A percentile compares a stretch with the other conserved stretches of the same genome.
Evolutionary conservation across 169 alveolate species (phyloP).

Genomic region (Eimeria praecox): DNA sequence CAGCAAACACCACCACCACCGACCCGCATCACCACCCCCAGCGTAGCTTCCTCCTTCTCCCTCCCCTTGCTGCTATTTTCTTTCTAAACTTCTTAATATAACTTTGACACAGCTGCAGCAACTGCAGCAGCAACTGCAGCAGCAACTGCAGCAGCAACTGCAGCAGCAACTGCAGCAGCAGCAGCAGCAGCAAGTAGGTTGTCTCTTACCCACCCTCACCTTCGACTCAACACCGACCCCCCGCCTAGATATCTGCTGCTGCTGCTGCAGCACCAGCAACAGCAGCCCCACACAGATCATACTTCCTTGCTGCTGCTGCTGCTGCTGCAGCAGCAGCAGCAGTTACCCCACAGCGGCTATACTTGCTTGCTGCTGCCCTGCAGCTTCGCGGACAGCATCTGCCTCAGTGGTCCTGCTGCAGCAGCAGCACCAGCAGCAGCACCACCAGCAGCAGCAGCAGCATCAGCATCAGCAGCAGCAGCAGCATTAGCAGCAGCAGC

Average conservation of each 20-base stretch:
- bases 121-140: not conserved
- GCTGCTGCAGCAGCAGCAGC: slow-evolving; percentile 68
- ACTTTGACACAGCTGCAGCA: not conserved
- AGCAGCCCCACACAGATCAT: not conserved
- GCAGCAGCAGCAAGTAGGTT: slow-evolving; percentile 60
- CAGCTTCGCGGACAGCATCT: not conserved
- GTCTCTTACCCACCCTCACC: slow-evolving; percentile 27
- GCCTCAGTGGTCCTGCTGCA: not conserved
- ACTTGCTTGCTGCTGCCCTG: not conserved
- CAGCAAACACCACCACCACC: slow-evolving; percentile 31
- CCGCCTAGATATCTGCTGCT: not conserved
- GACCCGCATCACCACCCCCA: slow-evolving; percentile 22
- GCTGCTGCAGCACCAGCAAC: slow-evolving; percentile 53
- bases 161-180: not conserved
- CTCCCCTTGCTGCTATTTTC: not conserved
- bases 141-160: too few relatives aligned
- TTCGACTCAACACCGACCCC: slow-evolving; percentile 38
- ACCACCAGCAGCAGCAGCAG: slow-evolving; percentile 47
- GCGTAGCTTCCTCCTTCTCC: not conserved
- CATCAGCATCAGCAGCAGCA: slow-evolving; percentile 47
- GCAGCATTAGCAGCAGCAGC: not conserved
- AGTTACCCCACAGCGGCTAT: not conserved
- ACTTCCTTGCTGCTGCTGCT: slow-evolving; percentile 37
- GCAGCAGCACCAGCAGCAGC: slow-evolving; percentile 31
- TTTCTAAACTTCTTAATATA: not conserved